Conservation (phyloP, 805 yeast species). For the Lipomyces chichibuensis region DNA sequence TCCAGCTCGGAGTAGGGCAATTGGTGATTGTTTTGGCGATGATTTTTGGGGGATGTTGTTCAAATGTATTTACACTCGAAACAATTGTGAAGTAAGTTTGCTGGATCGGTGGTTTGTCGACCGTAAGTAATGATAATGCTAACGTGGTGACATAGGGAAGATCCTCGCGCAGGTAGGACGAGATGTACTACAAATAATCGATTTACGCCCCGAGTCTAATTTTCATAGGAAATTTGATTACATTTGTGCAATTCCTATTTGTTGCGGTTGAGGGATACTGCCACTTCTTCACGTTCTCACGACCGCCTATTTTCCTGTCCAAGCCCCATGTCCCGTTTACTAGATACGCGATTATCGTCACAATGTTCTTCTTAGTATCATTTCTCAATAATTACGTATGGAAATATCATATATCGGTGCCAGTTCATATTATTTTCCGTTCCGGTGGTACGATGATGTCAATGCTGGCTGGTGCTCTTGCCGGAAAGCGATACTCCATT, state of each 20-base stretch:
- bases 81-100: conserved; percentile 47
- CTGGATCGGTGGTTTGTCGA: neutral
- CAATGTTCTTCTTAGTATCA: conserved; percentile 56
- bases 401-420: conserved; percentile 60
- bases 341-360: conserved; percentile 52
- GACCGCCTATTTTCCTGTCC: conserved; percentile 43
- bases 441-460: conserved; percentile 67
- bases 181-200: neutral
- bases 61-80: conserved; percentile 68
- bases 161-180: conserved; percentile 28
- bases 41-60: conserved; percentile 75
- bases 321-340: conserved; percentile 43
- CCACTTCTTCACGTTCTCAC: conserved; percentile 44
- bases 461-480: conserved; percentile 56
- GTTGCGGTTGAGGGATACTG: conserved; percentile 53
- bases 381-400: conserved; percentile 62
- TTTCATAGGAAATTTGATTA: conserved; percentile 54
- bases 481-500: conserved; percentile 52
- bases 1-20: conserved; percentile 31
- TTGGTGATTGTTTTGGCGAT: conserved; percentile 41
- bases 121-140: neutral
- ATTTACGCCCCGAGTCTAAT: neutral
- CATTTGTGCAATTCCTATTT: conserved; percentile 59
- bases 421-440: conserved; percentile 67
- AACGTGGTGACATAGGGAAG: conserved; percentile 13